Evolutionary conservation across 1,139 yeast species (phyloP).

Genomic region (Debaryomycetaceae sp.): DNA sequence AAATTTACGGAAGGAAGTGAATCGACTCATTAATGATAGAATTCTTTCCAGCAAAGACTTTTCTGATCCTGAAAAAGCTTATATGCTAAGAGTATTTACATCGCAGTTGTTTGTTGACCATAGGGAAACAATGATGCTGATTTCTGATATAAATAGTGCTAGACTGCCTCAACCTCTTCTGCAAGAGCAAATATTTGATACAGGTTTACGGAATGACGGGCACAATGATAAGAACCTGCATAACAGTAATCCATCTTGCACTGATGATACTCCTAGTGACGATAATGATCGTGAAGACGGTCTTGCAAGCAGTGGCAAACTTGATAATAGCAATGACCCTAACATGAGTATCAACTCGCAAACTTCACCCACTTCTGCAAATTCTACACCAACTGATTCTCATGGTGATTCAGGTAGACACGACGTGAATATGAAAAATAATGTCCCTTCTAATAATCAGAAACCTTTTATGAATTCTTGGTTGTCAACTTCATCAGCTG

Average conservation of each 20-base stretch:
- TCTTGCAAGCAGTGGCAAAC: background rate
- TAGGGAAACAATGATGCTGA: conserved; percentile 7
- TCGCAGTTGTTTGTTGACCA: conserved; percentile 24
- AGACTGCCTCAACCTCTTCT: background rate
- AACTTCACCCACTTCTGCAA: background rate
- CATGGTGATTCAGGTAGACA: background rate
- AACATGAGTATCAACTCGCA: background rate
- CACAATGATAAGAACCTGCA: background rate
- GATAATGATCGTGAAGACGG: background rate
- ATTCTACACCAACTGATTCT: background rate
- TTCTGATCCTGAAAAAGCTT: conserved; percentile 16
- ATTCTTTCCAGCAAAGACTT: conserved; percentile 16
- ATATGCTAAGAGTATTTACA: conserved; percentile 21
- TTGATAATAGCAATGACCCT: background rate
- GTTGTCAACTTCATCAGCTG: conserved; percentile 11
- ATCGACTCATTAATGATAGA: conserved; percentile 13
- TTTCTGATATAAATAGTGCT: background rate
- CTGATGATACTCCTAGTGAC: no score
- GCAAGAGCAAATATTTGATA: background rate
- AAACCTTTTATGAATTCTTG: conserved; percentile 15
- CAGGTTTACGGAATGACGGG: background rate
- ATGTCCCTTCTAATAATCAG: conserved; percentile 3
- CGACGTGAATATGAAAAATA: background rate
- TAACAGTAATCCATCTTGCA: no score
- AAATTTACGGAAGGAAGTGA: conserved; percentile 17